A percentile compares a stretch with the other conserved stretches of the same genome.
phyloP scores from a whole-genome alignment of 164 flowering plant genomes.

The Buxus sempervirens region DNA sequence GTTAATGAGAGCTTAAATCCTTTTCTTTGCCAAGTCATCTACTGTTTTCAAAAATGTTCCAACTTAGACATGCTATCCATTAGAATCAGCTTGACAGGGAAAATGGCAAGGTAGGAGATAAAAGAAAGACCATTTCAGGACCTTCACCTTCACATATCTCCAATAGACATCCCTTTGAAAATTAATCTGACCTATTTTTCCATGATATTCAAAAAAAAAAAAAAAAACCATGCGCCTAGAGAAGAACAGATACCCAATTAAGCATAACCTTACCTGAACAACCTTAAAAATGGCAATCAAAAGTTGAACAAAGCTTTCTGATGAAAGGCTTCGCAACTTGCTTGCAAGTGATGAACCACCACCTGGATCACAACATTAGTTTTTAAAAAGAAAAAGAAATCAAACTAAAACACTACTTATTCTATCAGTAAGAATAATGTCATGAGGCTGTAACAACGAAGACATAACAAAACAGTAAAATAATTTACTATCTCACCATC shows the following conservation, averaged over 20 bases:
- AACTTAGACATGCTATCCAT: no score
- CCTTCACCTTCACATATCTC: no score
- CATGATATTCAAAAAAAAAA: no score
- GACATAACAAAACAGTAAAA: background rate
- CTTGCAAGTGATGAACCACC: slow-evolving; percentile 87
- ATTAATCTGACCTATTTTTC: no score
- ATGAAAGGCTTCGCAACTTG: slow-evolving; percentile 79
- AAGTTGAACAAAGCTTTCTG: slow-evolving; percentile 90
- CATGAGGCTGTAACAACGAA: background rate
- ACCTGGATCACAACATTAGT: slow-evolving; percentile 40
- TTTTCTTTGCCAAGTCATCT: no score
- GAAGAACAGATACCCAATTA: slow-evolving; percentile 8
- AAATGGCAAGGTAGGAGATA: no score
- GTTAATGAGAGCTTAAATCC: no score
- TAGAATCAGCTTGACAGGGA: no score
- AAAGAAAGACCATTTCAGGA: no score
- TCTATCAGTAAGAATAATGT: background rate
- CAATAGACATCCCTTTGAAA: no score
- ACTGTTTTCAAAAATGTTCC: no score
- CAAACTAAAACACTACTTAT: slow-evolving; percentile 1
- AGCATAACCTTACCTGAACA: slow-evolving; percentile 81
- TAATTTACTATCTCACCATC: slow-evolving; percentile 57
- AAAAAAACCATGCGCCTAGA: background rate
- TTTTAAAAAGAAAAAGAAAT: slow-evolving; percentile 3
- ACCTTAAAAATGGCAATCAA: slow-evolving; percentile 72